phyloP scores from a whole-genome alignment of 129 eudicot species.

The Artemisia tridentata region DNA sequence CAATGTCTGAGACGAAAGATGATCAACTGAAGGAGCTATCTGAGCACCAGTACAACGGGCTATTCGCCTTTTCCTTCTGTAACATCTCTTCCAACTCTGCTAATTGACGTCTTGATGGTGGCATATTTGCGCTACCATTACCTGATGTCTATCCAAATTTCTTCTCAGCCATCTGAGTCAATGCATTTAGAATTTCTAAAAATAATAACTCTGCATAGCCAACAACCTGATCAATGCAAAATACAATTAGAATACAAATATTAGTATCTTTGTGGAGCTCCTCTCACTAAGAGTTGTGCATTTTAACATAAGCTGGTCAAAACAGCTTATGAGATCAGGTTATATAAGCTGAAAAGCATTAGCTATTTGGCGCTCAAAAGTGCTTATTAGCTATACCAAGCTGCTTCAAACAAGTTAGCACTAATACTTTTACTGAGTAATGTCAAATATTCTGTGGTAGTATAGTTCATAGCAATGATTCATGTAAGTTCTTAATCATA shows the following conservation, averaged over 20 bases:
- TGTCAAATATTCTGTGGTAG: no score
- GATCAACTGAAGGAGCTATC: slow-evolving; percentile 90
- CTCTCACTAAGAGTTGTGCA: no score
- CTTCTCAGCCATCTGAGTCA: slow-evolving; percentile 61
- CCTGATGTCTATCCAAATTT: slow-evolving; percentile 39
- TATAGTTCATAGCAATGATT: no score
- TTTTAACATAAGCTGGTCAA: no score
- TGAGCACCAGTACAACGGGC: slow-evolving; percentile 98
- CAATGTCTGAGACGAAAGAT: slow-evolving; percentile 76
- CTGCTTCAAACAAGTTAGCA: no score
- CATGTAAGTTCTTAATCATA: no score
- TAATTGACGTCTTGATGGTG: slow-evolving; percentile 55
- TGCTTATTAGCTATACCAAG: no score
- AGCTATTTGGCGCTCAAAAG: no score
- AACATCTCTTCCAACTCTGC: slow-evolving; percentile 65
- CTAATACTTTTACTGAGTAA: no score
- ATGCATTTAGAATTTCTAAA: slow-evolving; percentile 70
- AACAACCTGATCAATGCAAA: slow-evolving; percentile 54
- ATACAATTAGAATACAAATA: slow-evolving; percentile 16
- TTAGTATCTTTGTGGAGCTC: no score
- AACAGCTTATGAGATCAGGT: no score
- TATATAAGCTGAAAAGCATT: no score
- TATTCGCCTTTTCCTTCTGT: slow-evolving; percentile 83
- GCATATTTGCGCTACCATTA: slow-evolving; percentile 28
- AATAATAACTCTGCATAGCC: slow-evolving; percentile 74